Percentiles rank a stretch among this genome's conserved stretches.
Conservation (phyloP, 2,329 filamentous ascomycete genomes). For the Trichocomaceae sp. region DNA sequence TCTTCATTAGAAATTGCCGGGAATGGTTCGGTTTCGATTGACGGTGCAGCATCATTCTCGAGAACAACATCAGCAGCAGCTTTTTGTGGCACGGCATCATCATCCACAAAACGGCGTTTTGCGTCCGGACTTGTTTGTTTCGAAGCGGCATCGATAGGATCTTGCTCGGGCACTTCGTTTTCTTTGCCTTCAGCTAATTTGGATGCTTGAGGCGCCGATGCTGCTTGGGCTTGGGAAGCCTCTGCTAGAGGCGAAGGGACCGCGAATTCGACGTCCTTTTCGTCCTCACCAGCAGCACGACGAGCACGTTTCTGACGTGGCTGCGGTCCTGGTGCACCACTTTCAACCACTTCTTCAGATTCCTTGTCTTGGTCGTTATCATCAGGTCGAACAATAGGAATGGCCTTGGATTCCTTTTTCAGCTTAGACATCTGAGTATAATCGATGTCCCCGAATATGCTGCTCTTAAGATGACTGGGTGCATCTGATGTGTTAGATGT, state of each 20-base stretch:
- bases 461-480: slow-evolving; percentile 22
- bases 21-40: slow-evolving; percentile 7
- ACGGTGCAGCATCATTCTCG: not conserved
- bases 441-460: slow-evolving; percentile 64
- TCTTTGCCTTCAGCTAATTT: slow-evolving; percentile 32
- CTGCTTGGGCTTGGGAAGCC: slow-evolving; percentile 22
- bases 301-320: slow-evolving; percentile 70
- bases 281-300: slow-evolving; percentile 57
- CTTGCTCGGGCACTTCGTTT: slow-evolving; percentile 29
- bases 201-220: slow-evolving; percentile 21
- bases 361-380: slow-evolving; percentile 41
- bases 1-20: not conserved
- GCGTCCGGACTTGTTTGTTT: slow-evolving; percentile 9
- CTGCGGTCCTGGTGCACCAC: slow-evolving; percentile 54
- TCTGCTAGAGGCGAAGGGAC: slow-evolving; percentile 33
- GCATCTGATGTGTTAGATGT: slow-evolving; percentile 20
- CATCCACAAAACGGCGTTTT: slow-evolving; percentile 12
- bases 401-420: slow-evolving; percentile 68
- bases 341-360: slow-evolving; percentile 45
- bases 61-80: not conserved
- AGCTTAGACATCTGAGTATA: slow-evolving; percentile 58
- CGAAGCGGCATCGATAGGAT: slow-evolving; percentile 29
- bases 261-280: slow-evolving; percentile 71
- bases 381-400: slow-evolving; percentile 68
- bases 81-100: slow-evolving; percentile 22